Percentiles rank a stretch among this genome's conserved stretches.
Conservation (phyloP, 2,329 filamentous ascomycete species). For the Xylariaceae sp. region DNA sequence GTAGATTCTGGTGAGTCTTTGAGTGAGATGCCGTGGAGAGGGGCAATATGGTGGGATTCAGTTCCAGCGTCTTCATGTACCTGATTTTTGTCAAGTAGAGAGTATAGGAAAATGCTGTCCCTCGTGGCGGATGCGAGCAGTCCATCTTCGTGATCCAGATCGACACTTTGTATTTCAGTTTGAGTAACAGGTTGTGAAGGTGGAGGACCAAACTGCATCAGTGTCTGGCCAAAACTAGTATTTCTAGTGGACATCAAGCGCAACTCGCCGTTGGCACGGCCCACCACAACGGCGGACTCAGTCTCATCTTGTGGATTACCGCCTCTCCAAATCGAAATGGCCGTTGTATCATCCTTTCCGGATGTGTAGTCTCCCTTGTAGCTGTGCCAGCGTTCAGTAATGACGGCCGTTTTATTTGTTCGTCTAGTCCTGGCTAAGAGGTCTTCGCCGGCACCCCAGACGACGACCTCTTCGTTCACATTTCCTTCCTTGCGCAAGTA, state of each 20-base stretch:
- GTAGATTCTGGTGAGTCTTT: conserved; percentile 14
- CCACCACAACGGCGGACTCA: conserved; percentile 40
- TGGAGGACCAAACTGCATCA: conserved; percentile 22
- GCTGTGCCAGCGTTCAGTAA: conserved; percentile 36
- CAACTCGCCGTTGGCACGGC: conserved; percentile 50
- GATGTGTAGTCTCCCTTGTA: conserved; percentile 42
- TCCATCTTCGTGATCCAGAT: conserved; percentile 27
- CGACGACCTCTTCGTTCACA: conserved; percentile 42
- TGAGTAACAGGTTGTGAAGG: conserved; percentile 15
- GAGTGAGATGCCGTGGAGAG: conserved; percentile 22
- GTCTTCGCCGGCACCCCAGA: conserved; percentile 52
- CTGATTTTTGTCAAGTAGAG: conserved; percentile 19
- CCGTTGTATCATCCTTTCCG: conserved; percentile 50
- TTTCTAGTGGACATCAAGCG: conserved; percentile 41
- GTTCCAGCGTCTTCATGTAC: conserved; percentile 6
- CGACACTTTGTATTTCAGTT: conserved; percentile 36
- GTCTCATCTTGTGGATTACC: conserved; percentile 16
- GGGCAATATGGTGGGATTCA: conserved; percentile 13
- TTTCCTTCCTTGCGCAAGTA: conserved; percentile 34
- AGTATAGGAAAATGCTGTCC: conserved; percentile 35
- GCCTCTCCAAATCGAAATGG: conserved; percentile 43
- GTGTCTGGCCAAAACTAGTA: conserved; percentile 31
- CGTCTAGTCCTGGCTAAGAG: conserved; percentile 43
- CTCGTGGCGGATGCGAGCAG: conserved; percentile 36
- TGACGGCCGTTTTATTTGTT: conserved; percentile 17